A percentile compares a stretch with the other conserved stretches of the same genome.
Evolutionary conservation across 345 rosid genomes (phyloP).

Genomic region (Linum lewisii): DNA sequence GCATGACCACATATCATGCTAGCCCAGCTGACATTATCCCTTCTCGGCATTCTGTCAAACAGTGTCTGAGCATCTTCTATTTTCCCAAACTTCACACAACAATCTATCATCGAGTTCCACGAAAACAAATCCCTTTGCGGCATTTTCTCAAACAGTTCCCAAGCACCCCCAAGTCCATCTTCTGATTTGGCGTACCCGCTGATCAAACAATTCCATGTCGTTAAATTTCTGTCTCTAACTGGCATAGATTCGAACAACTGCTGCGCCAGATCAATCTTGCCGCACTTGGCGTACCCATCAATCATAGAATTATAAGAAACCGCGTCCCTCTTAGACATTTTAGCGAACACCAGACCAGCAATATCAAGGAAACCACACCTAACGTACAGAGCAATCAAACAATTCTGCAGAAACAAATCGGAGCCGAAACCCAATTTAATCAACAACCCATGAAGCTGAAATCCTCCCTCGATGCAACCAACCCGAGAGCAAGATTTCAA

Average conservation of each 20-base stretch:
- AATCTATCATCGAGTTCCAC: slow-evolving; percentile 43
- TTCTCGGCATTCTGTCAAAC: slow-evolving; percentile 35
- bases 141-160: slow-evolving; percentile 41
- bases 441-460: slow-evolving; percentile 45
- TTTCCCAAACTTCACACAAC: slow-evolving; percentile 27
- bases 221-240: slow-evolving; percentile 26
- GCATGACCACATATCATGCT: slow-evolving; percentile 38
- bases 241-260: slow-evolving; percentile 46
- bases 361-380: slow-evolving; percentile 16
- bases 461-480: slow-evolving; percentile 30
- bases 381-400: slow-evolving; percentile 25
- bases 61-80: slow-evolving; percentile 31
- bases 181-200: slow-evolving; percentile 31
- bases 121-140: slow-evolving; percentile 40
- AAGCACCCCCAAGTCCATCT: slow-evolving; percentile 31
- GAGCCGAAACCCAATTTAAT: slow-evolving; percentile 23
- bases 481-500: slow-evolving; percentile 39
- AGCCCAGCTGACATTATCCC: slow-evolving; percentile 36
- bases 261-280: slow-evolving; percentile 32
- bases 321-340: slow-evolving; percentile 29
- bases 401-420: slow-evolving; percentile 31
- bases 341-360: slow-evolving; percentile 28
- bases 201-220: slow-evolving; percentile 65
- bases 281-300: slow-evolving; percentile 42
- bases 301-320: slow-evolving; percentile 43